phyloP scores from a whole-genome alignment of 2,329 filamentous ascomycete species.

The Curvularia spicifera region DNA sequence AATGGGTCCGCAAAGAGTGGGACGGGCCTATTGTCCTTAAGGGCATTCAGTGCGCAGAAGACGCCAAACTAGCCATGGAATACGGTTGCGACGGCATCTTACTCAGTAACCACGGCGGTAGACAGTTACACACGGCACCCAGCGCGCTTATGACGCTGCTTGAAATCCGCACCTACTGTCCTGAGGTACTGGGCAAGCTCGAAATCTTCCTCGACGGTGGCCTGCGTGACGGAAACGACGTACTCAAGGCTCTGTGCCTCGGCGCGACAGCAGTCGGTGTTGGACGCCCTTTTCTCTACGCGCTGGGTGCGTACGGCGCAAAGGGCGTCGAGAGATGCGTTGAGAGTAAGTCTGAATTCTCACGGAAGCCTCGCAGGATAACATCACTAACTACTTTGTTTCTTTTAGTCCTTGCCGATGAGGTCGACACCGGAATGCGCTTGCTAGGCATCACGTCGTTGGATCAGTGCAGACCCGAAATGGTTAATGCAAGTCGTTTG shows the following conservation, averaged over 20 bases:
- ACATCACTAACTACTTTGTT: conserved; percentile 10
- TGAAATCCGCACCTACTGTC: conserved; percentile 48
- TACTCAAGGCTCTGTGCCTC: conserved; percentile 50
- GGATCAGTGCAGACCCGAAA: conserved; percentile 65
- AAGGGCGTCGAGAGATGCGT: conserved; percentile 47
- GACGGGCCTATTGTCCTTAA: conserved; percentile 54
- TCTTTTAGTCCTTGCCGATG: conserved; percentile 57
- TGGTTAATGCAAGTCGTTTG: conserved; percentile 58
- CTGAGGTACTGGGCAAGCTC: conserved; percentile 45
- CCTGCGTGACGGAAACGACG: conserved; percentile 47
- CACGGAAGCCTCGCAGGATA: not conserved
- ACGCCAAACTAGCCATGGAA: conserved; percentile 54
- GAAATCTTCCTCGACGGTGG: conserved; percentile 51
- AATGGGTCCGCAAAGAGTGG: conserved; percentile 53
- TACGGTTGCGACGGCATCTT: conserved; percentile 57
- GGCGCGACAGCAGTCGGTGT: conserved; percentile 50
- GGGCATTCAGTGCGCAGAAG: conserved; percentile 54
- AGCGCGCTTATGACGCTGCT: conserved; percentile 48
- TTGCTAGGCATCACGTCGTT: conserved; percentile 69
- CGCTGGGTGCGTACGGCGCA: conserved; percentile 47
- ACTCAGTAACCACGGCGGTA: conserved; percentile 61
- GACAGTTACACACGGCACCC: conserved; percentile 56
- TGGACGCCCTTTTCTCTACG: conserved; percentile 49
- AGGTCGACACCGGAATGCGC: conserved; percentile 70
- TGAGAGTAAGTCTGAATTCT: conserved; percentile 39